Evolutionary conservation across 2,329 filamentous ascomycete genomes (phyloP).

Genomic region (Bipolaris victoriae): DNA sequence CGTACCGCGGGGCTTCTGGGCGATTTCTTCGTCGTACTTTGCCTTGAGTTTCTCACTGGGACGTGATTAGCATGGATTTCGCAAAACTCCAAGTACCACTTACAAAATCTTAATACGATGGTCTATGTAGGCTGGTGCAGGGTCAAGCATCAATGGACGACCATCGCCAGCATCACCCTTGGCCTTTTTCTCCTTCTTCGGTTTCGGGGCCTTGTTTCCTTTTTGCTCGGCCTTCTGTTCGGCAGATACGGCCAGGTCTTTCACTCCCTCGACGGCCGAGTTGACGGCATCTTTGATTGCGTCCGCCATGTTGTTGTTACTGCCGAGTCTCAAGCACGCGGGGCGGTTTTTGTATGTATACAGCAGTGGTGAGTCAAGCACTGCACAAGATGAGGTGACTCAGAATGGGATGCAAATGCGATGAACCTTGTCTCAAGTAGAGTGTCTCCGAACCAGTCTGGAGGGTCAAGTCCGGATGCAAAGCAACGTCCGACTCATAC

Average conservation of each 20-base stretch:
- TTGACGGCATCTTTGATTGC: slow-evolving; percentile 57
- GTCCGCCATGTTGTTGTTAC: slow-evolving; percentile 53
- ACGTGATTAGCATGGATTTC: slow-evolving; percentile 17
- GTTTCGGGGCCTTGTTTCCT: slow-evolving; percentile 29
- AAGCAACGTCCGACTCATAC: slow-evolving; percentile 18
- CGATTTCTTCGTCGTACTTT: slow-evolving; percentile 77
- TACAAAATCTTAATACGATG: slow-evolving; percentile 81
- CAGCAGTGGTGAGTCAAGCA: slow-evolving; percentile 38
- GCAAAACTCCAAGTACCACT: not conserved
- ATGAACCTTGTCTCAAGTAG: slow-evolving; percentile 8
- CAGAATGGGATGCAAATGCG: slow-evolving; percentile 1
- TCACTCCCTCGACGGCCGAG: slow-evolving; percentile 63
- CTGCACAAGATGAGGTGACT: slow-evolving; percentile 15
- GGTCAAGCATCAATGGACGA: slow-evolving; percentile 55
- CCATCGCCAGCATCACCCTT: slow-evolving; percentile 47
- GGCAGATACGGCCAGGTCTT: slow-evolving; percentile 61
- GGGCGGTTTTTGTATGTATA: slow-evolving; percentile 16
- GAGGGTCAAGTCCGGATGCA: slow-evolving; percentile 10
- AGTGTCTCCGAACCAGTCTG: slow-evolving; percentile 13
- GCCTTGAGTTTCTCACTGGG: slow-evolving; percentile 77
- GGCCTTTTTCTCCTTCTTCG: slow-evolving; percentile 58
- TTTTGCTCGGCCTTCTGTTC: slow-evolving; percentile 39
- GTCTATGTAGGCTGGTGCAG: slow-evolving; percentile 76
- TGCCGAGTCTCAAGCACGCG: slow-evolving; percentile 27
- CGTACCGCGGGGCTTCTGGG: slow-evolving; percentile 66